Percentiles rank a stretch among this genome's conserved stretches.
phyloP scores from a whole-genome alignment of 2,329 filamentous ascomycete species.

The Nemania bipapillata region DNA sequence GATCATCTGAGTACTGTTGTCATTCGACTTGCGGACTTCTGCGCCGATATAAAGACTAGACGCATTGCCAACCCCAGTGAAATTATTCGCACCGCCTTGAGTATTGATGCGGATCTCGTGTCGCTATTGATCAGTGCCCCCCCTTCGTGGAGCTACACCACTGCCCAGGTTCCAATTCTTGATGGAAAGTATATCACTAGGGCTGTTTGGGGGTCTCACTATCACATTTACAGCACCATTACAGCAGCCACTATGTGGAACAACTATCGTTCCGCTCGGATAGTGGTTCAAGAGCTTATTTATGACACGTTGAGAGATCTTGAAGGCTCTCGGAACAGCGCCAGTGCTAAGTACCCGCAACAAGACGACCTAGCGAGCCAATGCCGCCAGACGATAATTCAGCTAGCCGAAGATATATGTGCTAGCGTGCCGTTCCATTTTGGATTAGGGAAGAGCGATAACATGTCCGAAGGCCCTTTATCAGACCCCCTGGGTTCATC shows the following conservation, averaged over 20 bases:
- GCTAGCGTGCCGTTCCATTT: conserved; percentile 11
- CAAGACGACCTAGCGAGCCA: background rate
- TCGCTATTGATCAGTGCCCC: conserved; percentile 8
- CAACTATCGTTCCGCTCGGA: conserved; percentile 10
- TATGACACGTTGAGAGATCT: background rate
- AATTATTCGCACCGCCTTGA: conserved; percentile 8
- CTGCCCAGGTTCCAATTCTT: background rate
- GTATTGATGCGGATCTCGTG: conserved; percentile 10
- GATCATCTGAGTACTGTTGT: conserved; percentile 2
- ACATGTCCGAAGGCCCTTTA: background rate
- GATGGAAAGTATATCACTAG: conserved; percentile 6
- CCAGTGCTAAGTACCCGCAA: background rate
- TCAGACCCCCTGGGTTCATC: background rate
- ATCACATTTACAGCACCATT: conserved; percentile 11
- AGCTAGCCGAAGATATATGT: conserved; percentile 7
- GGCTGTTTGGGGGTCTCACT: conserved; percentile 5
- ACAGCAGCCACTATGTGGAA: conserved; percentile 11
- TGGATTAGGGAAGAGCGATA: background rate
- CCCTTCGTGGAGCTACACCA: conserved; percentile 2
- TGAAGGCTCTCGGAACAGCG: background rate
- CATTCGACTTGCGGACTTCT: background rate
- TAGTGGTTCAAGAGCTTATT: conserved; percentile 19
- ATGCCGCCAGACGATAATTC: conserved; percentile 7
- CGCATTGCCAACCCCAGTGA: background rate
- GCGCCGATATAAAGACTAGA: conserved; percentile 6